Percentiles rank a stretch among this genome's conserved stretches.
phyloP scores from a whole-genome alignment of 164 flowering plant species.

The Warburgia ugandensis region DNA sequence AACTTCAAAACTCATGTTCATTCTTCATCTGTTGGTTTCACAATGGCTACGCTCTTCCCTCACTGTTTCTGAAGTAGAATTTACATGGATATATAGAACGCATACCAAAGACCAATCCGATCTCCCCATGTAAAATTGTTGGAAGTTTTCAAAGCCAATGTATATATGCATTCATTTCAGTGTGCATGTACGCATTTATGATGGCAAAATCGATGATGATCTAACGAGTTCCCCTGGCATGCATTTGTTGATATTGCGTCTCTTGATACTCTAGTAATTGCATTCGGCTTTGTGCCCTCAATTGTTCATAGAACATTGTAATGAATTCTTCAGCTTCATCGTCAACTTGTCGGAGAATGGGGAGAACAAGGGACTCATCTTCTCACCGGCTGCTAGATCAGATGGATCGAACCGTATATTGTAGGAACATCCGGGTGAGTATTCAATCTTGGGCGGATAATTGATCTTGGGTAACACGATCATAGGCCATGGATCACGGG shows the following conservation, averaged over 20 bases:
- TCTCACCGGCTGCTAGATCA: slow-evolving; percentile 23
- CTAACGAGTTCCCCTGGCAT: slow-evolving; percentile 13
- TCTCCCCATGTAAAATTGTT: slow-evolving; percentile 13
- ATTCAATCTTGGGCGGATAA: too few relatives aligned
- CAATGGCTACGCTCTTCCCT: too few relatives aligned
- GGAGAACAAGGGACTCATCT: slow-evolving; percentile 25
- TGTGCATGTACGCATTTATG: background rate
- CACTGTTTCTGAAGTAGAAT: too few relatives aligned
- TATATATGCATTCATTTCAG: too few relatives aligned
- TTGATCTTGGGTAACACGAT: slow-evolving; percentile 29
- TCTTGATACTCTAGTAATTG: slow-evolving; percentile 34
- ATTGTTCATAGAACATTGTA: slow-evolving; percentile 90
- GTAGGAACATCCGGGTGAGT: slow-evolving; percentile 30
- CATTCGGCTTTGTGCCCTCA: slow-evolving; percentile 91
- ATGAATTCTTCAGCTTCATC: slow-evolving; percentile 84
- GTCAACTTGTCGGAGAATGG: slow-evolving; percentile 35
- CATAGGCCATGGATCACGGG: slow-evolving; percentile 12
- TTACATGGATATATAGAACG: too few relatives aligned
- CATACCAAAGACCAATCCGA: too few relatives aligned
- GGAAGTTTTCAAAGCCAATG: too few relatives aligned
- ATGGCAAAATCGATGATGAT: too few relatives aligned
- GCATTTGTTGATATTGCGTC: slow-evolving; percentile 21
- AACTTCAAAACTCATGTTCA: too few relatives aligned
- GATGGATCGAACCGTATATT: slow-evolving; percentile 13
- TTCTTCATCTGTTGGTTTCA: too few relatives aligned